phyloP scores from a whole-genome alignment of 192 early-diverging fungal genomes.

The Chytriomyces confervae region DNA sequence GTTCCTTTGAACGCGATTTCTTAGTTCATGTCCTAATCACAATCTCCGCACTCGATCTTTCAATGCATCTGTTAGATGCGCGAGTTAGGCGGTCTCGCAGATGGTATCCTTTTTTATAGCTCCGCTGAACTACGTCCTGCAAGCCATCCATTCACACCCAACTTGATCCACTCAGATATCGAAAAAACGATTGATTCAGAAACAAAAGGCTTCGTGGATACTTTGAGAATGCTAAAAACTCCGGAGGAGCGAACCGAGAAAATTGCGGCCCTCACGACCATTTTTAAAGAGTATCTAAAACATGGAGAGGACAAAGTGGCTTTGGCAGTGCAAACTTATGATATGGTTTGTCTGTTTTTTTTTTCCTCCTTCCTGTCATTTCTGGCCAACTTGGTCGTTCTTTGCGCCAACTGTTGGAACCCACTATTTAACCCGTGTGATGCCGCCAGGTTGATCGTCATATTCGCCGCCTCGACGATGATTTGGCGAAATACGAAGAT shows the following conservation, averaged over 20 bases:
- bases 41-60: not conserved
- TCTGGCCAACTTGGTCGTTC: not conserved
- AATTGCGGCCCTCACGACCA: slow-evolving; percentile 57
- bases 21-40: not conserved
- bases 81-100: slow-evolving; percentile 82
- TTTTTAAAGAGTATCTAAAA: slow-evolving; percentile 78
- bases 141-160: not conserved
- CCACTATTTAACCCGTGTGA: not conserved
- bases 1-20: not conserved
- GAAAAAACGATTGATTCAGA: slow-evolving; percentile 70
- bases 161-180: slow-evolving; percentile 57
- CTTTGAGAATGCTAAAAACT: slow-evolving; percentile 49
- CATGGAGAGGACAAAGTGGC: slow-evolving; percentile 94
- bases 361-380: not conserved
- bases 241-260: slow-evolving; percentile 58
- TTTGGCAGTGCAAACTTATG: slow-evolving; percentile 90
- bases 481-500: slow-evolving; percentile 89
- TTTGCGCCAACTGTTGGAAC: not conserved
- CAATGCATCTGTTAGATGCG: slow-evolving; percentile 65
- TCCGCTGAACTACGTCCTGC: not conserved
- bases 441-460: slow-evolving; percentile 79
- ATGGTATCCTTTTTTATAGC: slow-evolving; percentile 52
- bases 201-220: slow-evolving; percentile 75
- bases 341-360: slow-evolving; percentile 68
- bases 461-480: slow-evolving; percentile 88